These are phyloP conservation scores for Xerocomellus chrysenteron DNA, from an alignment of 768 basidiomycete species.

Conservation along the genomic window DNA sequence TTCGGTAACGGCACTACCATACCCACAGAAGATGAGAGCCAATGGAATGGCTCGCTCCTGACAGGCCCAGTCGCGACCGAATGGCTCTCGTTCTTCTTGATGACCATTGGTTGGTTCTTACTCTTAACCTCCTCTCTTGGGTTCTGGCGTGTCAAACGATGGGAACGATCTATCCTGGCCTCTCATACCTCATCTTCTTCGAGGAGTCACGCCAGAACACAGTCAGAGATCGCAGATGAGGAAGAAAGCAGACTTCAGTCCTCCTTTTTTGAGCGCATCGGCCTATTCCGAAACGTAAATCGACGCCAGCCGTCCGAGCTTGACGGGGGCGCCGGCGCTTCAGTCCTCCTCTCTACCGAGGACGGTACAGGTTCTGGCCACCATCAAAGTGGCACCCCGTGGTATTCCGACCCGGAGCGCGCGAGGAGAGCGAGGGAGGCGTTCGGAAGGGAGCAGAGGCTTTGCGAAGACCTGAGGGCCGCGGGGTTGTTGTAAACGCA, in stretches of 20 bases:
- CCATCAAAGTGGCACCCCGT: slow-evolving; percentile 31
- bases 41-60: slow-evolving; percentile 41
- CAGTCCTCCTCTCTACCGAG: slow-evolving; percentile 14
- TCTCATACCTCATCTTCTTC: slow-evolving; percentile 42
- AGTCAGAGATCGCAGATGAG: slow-evolving; percentile 28
- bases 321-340: slow-evolving; percentile 1
- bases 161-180: slow-evolving; percentile 75
- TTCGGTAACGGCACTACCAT: slow-evolving; percentile 26
- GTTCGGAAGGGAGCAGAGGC: slow-evolving; percentile 51
- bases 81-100: slow-evolving; percentile 93
- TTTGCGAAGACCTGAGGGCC: slow-evolving; percentile 58
- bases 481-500: slow-evolving; percentile 59
- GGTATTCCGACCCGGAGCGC: slow-evolving; percentile 44
- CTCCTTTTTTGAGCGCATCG: slow-evolving; percentile 31
- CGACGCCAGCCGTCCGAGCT: slow-evolving; percentile 13
- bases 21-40: slow-evolving; percentile 9
- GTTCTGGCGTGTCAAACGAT: slow-evolving; percentile 87
- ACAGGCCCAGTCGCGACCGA: slow-evolving; percentile 77
- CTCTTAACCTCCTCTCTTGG: slow-evolving; percentile 88
- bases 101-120: slow-evolving; percentile 89
- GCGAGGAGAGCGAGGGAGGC: slow-evolving; percentile 45
- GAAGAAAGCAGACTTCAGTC: slow-evolving; percentile 24
- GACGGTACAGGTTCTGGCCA: slow-evolving; percentile 29
- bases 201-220: slow-evolving; percentile 30
- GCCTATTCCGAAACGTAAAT: slow-evolving; percentile 15